Evolutionary conservation across 352 stramenopile genomes (phyloP).

Genomic region (Phytopythium kandeliae): DNA sequence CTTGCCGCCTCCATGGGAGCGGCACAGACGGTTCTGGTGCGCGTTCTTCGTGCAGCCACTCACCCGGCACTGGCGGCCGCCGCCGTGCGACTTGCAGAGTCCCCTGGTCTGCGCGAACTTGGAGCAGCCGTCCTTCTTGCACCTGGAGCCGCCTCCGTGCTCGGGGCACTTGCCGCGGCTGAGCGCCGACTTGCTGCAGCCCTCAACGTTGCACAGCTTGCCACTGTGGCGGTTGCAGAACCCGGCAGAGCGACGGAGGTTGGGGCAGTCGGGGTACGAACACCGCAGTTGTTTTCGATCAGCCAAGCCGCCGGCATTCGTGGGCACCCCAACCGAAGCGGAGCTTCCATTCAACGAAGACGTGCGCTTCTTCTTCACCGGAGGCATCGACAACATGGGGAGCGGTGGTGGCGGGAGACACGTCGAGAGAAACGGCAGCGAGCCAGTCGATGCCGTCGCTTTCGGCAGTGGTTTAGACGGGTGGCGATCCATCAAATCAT

Average conservation of each 20-base stretch:
- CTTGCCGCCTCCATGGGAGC: slow-evolving; percentile 78
- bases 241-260: slow-evolving; percentile 64
- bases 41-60: slow-evolving; percentile 77
- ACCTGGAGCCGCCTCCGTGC: slow-evolving; percentile 80
- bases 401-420: slow-evolving; percentile 53
- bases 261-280: slow-evolving; percentile 70
- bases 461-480: slow-evolving; percentile 9
- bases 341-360: background rate
- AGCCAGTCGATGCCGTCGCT: slow-evolving; percentile 14
- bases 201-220: slow-evolving; percentile 63
- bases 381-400: slow-evolving; percentile 69
- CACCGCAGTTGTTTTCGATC: slow-evolving; percentile 70
- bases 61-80: slow-evolving; percentile 71
- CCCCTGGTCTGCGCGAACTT: slow-evolving; percentile 83
- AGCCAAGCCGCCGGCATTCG: slow-evolving; percentile 8
- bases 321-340: slow-evolving; percentile 8
- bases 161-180: slow-evolving; percentile 81
- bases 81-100: slow-evolving; percentile 83
- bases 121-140: slow-evolving; percentile 74
- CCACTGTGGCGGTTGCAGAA: slow-evolving; percentile 83
- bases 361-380: slow-evolving; percentile 64
- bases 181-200: slow-evolving; percentile 71
- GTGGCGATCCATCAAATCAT: slow-evolving; percentile 9
- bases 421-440: slow-evolving; percentile 34
- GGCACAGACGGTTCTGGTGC: slow-evolving; percentile 79